phyloP scores from a whole-genome alignment of 2,329 filamentous ascomycete genomes.

The Dactylellina haptotyla region DNA sequence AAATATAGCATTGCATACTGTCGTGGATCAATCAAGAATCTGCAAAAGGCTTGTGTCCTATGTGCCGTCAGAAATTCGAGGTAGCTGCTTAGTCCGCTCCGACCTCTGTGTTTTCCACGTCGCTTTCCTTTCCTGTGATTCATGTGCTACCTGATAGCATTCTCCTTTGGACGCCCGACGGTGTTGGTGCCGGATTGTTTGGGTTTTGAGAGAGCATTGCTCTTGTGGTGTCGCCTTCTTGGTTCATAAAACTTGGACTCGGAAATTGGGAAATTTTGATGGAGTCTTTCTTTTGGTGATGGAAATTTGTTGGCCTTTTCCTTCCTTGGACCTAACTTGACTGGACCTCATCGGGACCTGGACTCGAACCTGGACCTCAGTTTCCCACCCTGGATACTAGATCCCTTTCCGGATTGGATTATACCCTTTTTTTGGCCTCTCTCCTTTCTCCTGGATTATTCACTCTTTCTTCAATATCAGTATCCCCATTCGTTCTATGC shows the following conservation, averaged over 20 bases:
- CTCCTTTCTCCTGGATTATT: neutral
- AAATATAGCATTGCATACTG: conserved; percentile 83
- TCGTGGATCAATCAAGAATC: conserved; percentile 97
- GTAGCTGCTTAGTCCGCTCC: conserved; percentile 55
- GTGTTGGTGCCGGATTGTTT: neutral
- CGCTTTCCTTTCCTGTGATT: conserved; percentile 34
- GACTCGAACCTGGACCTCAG: conserved; percentile 22
- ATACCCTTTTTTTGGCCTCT: neutral
- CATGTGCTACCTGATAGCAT: conserved; percentile 22
- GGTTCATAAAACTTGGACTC: neutral
- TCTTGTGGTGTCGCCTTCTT: neutral
- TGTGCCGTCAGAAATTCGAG: conserved; percentile 81
- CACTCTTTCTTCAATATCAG: neutral
- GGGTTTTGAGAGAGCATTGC: neutral
- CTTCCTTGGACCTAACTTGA: neutral
- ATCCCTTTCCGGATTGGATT: neutral
- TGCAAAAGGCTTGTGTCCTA: conserved; percentile 92
- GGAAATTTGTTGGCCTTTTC: neutral
- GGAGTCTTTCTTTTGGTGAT: neutral
- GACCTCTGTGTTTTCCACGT: conserved; percentile 37
- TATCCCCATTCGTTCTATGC: neutral
- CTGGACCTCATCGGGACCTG: conserved; percentile 7
- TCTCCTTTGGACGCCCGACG: conserved; percentile 28
- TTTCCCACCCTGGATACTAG: neutral
- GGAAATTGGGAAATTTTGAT: neutral